phyloP scores from a whole-genome alignment of 2,329 filamentous ascomycete genomes.

The Colletotrichum sp. region DNA sequence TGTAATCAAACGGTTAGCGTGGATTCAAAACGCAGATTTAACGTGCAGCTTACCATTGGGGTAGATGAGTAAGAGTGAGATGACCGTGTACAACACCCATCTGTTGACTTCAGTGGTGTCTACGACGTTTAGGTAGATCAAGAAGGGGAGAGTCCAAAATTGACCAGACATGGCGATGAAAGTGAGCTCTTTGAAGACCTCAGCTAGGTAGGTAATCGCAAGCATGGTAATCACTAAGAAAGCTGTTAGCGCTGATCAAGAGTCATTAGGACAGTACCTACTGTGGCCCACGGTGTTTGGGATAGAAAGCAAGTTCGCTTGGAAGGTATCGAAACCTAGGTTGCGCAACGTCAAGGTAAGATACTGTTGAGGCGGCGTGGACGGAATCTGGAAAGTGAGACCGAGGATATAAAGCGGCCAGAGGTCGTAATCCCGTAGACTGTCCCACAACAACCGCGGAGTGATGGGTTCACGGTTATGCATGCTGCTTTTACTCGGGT shows the following conservation, averaged over 20 bases:
- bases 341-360: conserved; percentile 63
- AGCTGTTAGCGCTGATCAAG: background rate
- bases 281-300: conserved; percentile 46
- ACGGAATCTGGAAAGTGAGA: conserved; percentile 58
- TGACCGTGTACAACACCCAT: conserved; percentile 39
- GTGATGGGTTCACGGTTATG: conserved; percentile 64
- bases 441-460: conserved; percentile 52
- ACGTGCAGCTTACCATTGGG: conserved; percentile 30
- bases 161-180: conserved; percentile 51
- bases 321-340: conserved; percentile 65
- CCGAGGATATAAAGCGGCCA: conserved; percentile 59
- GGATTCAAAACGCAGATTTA: background rate
- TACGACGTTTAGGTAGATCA: conserved; percentile 52
- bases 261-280: background rate
- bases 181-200: conserved; percentile 53
- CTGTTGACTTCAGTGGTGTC: conserved; percentile 29
- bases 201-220: conserved; percentile 47
- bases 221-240: conserved; percentile 44
- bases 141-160: conserved; percentile 65
- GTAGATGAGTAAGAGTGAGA: conserved; percentile 37
- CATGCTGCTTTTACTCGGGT: conserved; percentile 64
- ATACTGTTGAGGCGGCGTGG: conserved; percentile 53
- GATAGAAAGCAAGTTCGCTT: conserved; percentile 69
- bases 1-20: conserved; percentile 27
- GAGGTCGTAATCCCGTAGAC: conserved; percentile 54